Base-by-base conservation (phyloP, 208 protist genomes). In the Tritrichomonas musculus region DNA sequence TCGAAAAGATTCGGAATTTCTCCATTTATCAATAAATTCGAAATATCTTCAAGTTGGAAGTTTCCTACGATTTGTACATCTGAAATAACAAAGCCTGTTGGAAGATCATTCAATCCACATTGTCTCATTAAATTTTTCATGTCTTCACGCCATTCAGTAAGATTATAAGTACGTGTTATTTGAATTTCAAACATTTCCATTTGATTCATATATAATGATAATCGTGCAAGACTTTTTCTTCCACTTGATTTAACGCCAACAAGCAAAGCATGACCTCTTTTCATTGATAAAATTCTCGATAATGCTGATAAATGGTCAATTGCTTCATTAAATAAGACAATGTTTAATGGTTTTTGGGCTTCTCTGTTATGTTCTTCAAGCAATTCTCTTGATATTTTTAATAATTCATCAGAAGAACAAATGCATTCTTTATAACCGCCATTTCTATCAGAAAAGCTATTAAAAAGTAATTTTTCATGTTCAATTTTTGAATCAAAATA, bases 311-410 rank as follows among this genome's bases (percentile, higher is more conserved):
- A 94, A 95, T 99, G 98, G 92, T 97, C 96, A 94, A 98, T 95
- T 3, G 98, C 98, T 93, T 99, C 98, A 77, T 97, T 95, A 96
- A 99, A 99, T 93, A 99, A 98, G 55, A 99, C 98, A 5, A 99
- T 96, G 72, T 98, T 95, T 41, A 97, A 94, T 65, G 97, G 95
- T 65, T 97, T 97, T 93, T 97, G 97, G 94, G 95, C 96, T 93
- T 97, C 96, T 92, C 97, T 96, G 93, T 98, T 99, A 94, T 98
- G 98, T 65, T 97, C 96, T 84, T 95, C 96, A 82, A 98, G 96
- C 94, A 97, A 98, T 77, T 98, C 96, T 75, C 93, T 64, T 14
- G 95, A 93, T 11, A 39, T 30, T 36, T 22, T 30, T 60, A 88
- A 57, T 8, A 88, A 39, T 39, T 88, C 47, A 53, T 88, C 77